Conservation (phyloP, 2,329 filamentous ascomycete genomes). For the Penicillium sp. region DNA sequence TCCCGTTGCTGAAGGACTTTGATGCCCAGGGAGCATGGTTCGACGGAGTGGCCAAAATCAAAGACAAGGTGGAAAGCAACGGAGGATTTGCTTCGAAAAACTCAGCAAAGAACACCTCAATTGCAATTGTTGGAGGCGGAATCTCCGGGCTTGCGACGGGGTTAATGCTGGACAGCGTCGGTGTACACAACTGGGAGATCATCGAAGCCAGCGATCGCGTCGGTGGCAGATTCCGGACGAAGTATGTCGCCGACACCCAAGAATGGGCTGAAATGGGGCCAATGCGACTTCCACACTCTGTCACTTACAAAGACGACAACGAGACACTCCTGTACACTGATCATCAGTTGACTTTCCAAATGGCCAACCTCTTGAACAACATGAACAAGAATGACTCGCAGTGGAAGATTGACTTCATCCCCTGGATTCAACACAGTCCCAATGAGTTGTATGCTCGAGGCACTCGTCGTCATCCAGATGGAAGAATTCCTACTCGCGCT, state of each 20-base stretch:
- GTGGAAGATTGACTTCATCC: conserved; percentile 27
- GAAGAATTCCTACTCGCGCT: conserved; percentile 21
- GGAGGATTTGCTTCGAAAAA: conserved; percentile 5
- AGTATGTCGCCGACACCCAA: conserved; percentile 33
- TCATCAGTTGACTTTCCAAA: conserved; percentile 24
- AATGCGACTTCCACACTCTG: conserved; percentile 24
- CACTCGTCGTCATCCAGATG: conserved; percentile 20
- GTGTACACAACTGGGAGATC: conserved; percentile 45
- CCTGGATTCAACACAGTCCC: conserved; percentile 22
- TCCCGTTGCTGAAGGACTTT: conserved; percentile 18
- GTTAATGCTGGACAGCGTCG: conserved; percentile 42
- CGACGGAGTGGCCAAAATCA: conserved; percentile 22
- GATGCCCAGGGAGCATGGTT: conserved; percentile 26
- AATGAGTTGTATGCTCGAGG: conserved; percentile 29
- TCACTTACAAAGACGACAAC: conserved; percentile 18
- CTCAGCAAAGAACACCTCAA: conserved; percentile 14
- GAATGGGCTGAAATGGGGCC: conserved; percentile 30
- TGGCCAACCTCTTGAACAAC: conserved; percentile 20
- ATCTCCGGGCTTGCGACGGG: conserved; percentile 46
- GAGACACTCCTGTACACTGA: conserved; percentile 22
- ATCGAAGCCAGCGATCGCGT: conserved; percentile 42
- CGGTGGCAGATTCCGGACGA: conserved; percentile 45
- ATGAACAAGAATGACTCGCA: conserved; percentile 21
- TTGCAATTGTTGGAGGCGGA: conserved; percentile 28
- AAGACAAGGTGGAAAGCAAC: conserved; percentile 3